Base-by-base conservation (phyloP, 2,329 filamentous ascomycete genomes). In the Fusarium sp. region DNA sequence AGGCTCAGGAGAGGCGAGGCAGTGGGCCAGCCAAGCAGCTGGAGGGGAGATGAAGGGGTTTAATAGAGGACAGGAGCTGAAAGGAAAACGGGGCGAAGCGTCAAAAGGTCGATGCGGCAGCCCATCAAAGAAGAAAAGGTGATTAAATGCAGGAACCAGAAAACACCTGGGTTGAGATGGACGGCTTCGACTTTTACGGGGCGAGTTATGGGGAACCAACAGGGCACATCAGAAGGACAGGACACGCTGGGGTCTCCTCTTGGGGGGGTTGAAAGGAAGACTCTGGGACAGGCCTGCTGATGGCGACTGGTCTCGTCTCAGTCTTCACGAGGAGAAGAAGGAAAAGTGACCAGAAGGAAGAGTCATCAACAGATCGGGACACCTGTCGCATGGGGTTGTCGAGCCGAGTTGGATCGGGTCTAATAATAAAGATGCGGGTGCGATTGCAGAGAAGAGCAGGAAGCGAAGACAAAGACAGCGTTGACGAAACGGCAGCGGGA, bases 201-300 rank as follows among this genome's bases (percentile, higher is more conserved):
- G 67, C 60, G 69, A 62, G 68, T 64, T 73, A 64, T 65, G 64
- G 52, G 38, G 57, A 42, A 63, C 63, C 56, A 61, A 74, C 69
- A 54, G 69, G 66, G 56, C 54, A 74, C 64, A 75, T 74, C 72
- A 75, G 72, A 75, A 75, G 72, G 69, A 75, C 72, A 74, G 66
- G 75, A 76, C 77, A 79, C 71, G 66, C 71, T 70, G 69, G 64
- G 72, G 66, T 68, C 56, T 70, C 73, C 64, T 72, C 67, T 71
- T 64, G 72, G 74, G 74, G 71, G 77, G 74, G 62, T 72, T 72
- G 74, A 71, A 68, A 72, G 69, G 73, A 72, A 60, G 76, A 62
- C 69, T 67, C 38, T 37, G 69, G 74, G 74, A 76, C 77, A 80
- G 78, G 78, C 82, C 83, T 84, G 83, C 83, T 84, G 82, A 84